A percentile compares a stretch with the other conserved stretches of the same genome.
These are phyloP conservation scores for Quercus robur DNA, from an alignment of 306 rosid species.

Conservation along the genomic window DNA sequence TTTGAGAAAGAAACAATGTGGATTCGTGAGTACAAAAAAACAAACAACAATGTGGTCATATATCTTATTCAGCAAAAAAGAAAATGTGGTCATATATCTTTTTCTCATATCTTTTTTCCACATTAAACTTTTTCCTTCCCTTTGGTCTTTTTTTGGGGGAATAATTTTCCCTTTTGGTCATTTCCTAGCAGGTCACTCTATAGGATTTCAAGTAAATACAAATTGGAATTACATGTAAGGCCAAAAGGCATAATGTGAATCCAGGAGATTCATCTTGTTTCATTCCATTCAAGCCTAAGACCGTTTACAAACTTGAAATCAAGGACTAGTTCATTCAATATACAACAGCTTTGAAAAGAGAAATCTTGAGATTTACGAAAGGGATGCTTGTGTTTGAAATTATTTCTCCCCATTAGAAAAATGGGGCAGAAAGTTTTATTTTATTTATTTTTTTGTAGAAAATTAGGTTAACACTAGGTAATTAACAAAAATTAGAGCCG, in stretches of 20 bases:
- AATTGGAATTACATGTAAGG: background rate
- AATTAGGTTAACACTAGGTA: too few species aligned
- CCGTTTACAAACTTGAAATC: background rate
- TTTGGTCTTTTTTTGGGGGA: too few species aligned
- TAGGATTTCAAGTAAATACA: background rate
- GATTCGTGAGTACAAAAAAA: too few species aligned
- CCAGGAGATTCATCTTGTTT: background rate
- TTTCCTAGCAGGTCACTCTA: background rate
- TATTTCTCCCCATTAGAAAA: background rate
- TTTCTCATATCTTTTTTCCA: too few species aligned
- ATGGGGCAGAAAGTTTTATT: too few species aligned
- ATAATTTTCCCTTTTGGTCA: background rate
- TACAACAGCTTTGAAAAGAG: background rate
- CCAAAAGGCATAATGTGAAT: background rate
- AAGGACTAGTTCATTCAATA: background rate
- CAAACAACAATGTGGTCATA: too few species aligned
- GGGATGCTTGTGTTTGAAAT: background rate
- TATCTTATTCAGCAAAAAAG: too few species aligned
- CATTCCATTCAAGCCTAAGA: background rate
- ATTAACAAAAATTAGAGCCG: too few species aligned
- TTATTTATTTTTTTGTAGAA: too few species aligned
- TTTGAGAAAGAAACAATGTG: too few species aligned
- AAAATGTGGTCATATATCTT: too few species aligned
- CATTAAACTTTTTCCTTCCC: too few species aligned
- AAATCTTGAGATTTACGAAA: background rate